Base-by-base conservation (phyloP, 352 stramenopile species). In the Pythium oligandrum region DNA sequence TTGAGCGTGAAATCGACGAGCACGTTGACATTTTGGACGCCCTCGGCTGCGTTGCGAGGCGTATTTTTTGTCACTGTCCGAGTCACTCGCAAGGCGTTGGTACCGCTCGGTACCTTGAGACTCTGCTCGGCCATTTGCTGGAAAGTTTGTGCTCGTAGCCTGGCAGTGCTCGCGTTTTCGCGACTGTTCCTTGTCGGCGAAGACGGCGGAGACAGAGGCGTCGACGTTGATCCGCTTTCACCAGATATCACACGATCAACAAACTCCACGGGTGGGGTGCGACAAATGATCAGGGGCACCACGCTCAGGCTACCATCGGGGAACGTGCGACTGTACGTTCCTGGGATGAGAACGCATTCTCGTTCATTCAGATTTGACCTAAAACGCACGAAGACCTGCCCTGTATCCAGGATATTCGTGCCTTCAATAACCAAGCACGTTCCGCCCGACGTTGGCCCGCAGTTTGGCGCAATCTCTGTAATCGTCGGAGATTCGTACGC, bases 361-460 rank as follows among this genome's bases (percentile, higher is more conserved):
- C 75, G 76, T 46, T 87, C 79, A 35, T 86, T 87, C 0, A 69
- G 40, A 40, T 48, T 76, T 4, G 73, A 86, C 11, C 79, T 71
- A 35, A 90, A 88, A 5, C 79, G 73, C n/a, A 87, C 79, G 43
- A 90, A 90, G 31, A 90, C 83, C 44, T 90, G 79, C 0, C 77
- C 79, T 0, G 79, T 90, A 43, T 90, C 75, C 2, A 90, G 34
- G n/a, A 90, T 64, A 40, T 86, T 86, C 0, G 60, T 60, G 3
- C 63, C 68, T 59, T 88, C 75, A 35, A 90, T 78, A 2, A 90
- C 75, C 12, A 90, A 49, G 26, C 65, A 71, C 1, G 79, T 88
- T 1, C 62, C 69, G 3, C 79, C 79, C 2, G 65, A 75, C 3
- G 64, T 73, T 4, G 79, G 79, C 1, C 77, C 79, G 37, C 79